Evolutionary conservation across 805 yeast species (phyloP).

Genomic region (Zygosaccharomyces gambellarensis): DNA sequence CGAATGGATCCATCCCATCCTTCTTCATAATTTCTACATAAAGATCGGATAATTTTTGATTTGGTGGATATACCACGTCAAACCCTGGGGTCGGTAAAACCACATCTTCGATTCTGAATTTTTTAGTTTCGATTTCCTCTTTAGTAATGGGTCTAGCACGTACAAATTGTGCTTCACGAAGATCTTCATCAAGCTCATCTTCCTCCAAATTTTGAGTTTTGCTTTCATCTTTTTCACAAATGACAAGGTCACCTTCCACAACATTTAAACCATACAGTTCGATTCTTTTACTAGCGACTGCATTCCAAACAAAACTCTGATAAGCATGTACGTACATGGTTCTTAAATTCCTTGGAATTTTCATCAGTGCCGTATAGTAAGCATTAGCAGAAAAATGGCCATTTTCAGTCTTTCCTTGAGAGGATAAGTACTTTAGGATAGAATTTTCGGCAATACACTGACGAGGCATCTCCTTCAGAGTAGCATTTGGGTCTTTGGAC

Average conservation of each 20-base stretch:
- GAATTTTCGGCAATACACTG: slow-evolving; percentile 81
- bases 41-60: slow-evolving; percentile 50
- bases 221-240: slow-evolving; percentile 33
- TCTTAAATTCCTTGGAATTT: slow-evolving; percentile 86
- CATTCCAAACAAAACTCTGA: slow-evolving; percentile 93
- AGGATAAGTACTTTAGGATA: slow-evolving; percentile 56
- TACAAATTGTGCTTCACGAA: slow-evolving; percentile 48
- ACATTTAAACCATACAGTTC: slow-evolving; percentile 62
- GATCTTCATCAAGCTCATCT: slow-evolving; percentile 66
- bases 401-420: slow-evolving; percentile 44
- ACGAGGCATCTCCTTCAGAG: slow-evolving; percentile 77
- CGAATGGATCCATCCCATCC: slow-evolving; percentile 78
- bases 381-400: slow-evolving; percentile 46
- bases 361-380: slow-evolving; percentile 77
- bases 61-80: slow-evolving; percentile 80
- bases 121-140: slow-evolving; percentile 58
- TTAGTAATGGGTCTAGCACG: slow-evolving; percentile 73
- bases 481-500: slow-evolving; percentile 57
- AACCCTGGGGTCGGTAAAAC: slow-evolving; percentile 97
- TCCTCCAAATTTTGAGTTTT: slow-evolving; percentile 36
- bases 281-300: slow-evolving; percentile 72
- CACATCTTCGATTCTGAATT: slow-evolving; percentile 69
- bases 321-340: slow-evolving; percentile 97
- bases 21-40: slow-evolving; percentile 70
- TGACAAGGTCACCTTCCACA: slow-evolving; percentile 78